Base-by-base conservation (phyloP, 1,284 basidiomycete genomes). In the Fistulina hepatica region DNA sequence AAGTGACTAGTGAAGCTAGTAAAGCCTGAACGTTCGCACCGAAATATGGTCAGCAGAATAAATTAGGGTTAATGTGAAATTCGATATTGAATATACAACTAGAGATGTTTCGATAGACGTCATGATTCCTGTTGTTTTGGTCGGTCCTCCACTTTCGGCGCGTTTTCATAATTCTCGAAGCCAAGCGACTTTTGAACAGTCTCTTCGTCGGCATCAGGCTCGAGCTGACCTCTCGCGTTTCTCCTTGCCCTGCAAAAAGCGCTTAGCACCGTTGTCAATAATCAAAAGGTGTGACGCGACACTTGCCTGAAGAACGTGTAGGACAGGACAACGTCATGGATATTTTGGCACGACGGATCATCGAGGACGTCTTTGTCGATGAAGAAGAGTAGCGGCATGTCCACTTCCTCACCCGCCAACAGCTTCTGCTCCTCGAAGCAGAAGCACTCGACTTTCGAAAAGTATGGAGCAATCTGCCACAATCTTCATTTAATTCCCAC, bases 361-460 rank as follows among this genome's bases (percentile, higher is more conserved):
- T 97, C 92, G 30, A 94, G 65, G 42, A 97, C 79, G 54, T 98
- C 95, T 43, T 86, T 82, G 66, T 99, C 95, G 48, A 98, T 94
- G 66, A 99, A 99, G 69, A 98, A 99, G 46, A 98, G 76, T 20
- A 99, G 72, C 12, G 95, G 95, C 71, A 98, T 85, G 60, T 99
- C 95, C 13, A 99, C 89, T 59, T 97, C 93, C 61, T 98, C 95
- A 16, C 85, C 83, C 0, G 94, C 93, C 16, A 97, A 66, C 13
- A 99, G 73, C 52, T 83, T 88, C 60, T 99, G 95, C 58, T 98
- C 95, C 59, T 99, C 95, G 51, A 98, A 98, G 62, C 95, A 99
- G 68, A 99, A 99, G 52, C 95, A 99, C 60, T 99, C 95, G 6
- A 98, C 92, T 65, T 99, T 99, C 41, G 93, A 90, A 56, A 99